Base-by-base conservation (phyloP, 495 filamentous ascomycete species). In the Penicillium mononematosum region DNA sequence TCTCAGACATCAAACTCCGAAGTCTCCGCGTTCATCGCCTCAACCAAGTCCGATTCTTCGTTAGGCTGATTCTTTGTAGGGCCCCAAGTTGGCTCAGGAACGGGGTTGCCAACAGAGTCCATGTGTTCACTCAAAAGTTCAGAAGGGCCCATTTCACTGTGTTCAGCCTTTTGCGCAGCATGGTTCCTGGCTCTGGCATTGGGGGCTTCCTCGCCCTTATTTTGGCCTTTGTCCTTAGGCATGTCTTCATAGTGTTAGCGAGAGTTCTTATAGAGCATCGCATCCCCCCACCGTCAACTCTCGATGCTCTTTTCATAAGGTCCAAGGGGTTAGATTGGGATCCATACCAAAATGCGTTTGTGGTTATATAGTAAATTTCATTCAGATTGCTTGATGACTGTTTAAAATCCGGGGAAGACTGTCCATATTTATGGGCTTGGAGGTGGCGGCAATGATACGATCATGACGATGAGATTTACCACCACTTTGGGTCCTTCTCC, bases 91-190 rank as follows among this genome's bases (percentile, higher is more conserved):
- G 65, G 58, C 24, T 79, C 73, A 20, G 72, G 66, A 16, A 71
- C 69, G 0, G 71, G 68, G 25, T 76, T 70, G 9, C 75, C 76
- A 20, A 65, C 11, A 11, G 61, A 47, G 36, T 78, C 57, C 62
- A 73, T 75, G 10, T 63, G 42, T 10, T 59, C 41, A 24, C 43
- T 61, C 11, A 76, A 50, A 31, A 63, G 53, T 48, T 73, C 61
- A 47, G 68, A 66, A 2, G 68, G 60, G 34, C 56, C 63, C 67
- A 66, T 68, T 10, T 56, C 54, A 12, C 54, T 64, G 1, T 45
- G 56, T 17, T 34, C 36, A 3, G 51, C 31, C 32, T 55, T 55
- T 34, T 47, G 45, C 31, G 48, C 22, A 16, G 53, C 20, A 3
- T 38, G 19, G 3, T 14, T 7, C 43, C 39, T 25, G 3, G 53